Base-by-base conservation (phyloP, 2,329 filamentous ascomycete species). In the Colletotrichum destructivum region DNA sequence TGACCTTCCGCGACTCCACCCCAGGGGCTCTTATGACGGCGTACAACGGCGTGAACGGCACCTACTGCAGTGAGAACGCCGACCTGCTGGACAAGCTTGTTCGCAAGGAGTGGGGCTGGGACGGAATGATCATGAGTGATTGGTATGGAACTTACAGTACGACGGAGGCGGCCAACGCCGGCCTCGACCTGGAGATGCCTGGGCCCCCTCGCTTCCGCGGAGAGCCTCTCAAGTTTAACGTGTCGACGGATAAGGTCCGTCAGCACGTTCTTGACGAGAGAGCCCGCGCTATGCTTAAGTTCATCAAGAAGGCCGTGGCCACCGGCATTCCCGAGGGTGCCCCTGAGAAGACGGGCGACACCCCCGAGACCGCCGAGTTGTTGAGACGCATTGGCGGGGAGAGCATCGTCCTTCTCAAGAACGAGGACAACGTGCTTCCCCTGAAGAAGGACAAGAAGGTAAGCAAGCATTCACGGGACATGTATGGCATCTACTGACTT, bases 391-490 rank as follows among this genome's bases (percentile, higher is more conserved):
- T 93, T 31, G 92, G 91, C 21, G 88, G 90, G 5, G 91, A 94
- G 77, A 90, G 90, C 4, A 90, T 94, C 11, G 92, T 94, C 1
- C 84, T 95, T 15, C 82, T 95, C 60, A 94, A 94, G 82, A 95
- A 95, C 74, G 87, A 93, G 15, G 86, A 87, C 47, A 84, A 83
- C 16, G 79, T 91, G 0, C 83, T 95, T 1, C 93, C 93, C 0
- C 79, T 92, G 4, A 87, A 87, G 44, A 91, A 90, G 76, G 84
- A 88, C 49, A 90, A 89, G 76, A 90, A 89, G 75, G 83, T 87
- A 68, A 63, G 74, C 13, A 26, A 49, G 13, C 44, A 9, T 8
- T 13, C 18, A 13, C 13, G 35, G 44, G 46, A 57, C 12, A 12
- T 15, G 15, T 21, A 61, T 47, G 51, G 31, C 56, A 23, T 21